Base-by-base conservation (phyloP, 1,284 basidiomycete species). In the Microbotryum silenes-acaulis region DNA sequence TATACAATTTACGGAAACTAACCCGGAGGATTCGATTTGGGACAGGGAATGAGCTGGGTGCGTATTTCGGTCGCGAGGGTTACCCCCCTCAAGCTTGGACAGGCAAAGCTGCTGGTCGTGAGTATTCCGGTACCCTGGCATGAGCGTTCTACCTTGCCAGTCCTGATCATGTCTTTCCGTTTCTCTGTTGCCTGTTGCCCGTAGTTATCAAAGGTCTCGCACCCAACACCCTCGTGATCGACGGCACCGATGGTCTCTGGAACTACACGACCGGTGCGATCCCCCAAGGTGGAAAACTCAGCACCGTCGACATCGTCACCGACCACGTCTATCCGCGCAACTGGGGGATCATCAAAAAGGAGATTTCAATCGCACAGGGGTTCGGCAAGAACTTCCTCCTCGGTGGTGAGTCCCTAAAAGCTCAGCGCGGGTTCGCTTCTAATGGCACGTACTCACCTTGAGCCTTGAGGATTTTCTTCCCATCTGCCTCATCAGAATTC, bases 171-270 rank as follows among this genome's bases (percentile, higher is more conserved):
- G 7, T 10, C 31, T 42, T 6, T 42, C 16, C 37, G 37, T 42
- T 42, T 18, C 9, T 10, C 16, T 18, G 14, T 9, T 42, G 23
- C 23, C 16, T 18, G 14, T 9, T 10, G 5, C 37, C 37, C 37
- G 37, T 18, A 42, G 37, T 42, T 25, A 70, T 70, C 37, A 54
- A 59, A n/a, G 29, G 56, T 14, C 14, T 57, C 2, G 60, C 60
- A 25, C 16, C 20, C 5, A 54, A 56, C 25, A 64, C 67, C 14
- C 60, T 71, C 12, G 59, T 71, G n/a, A 56, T 71, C 50, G 68
- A 70, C 53, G 70, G 70, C 37, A 42, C 58, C 21, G 54, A 62
- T 47, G 61, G 61, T 1, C 54, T 67, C 48, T 67, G 59, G 53
- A 66, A 66, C 25, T 62, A 10, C 23, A 33, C 56, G 6, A 58